Conservation (phyloP, 2,329 filamentous ascomycete genomes). For the Karstenula rhodostoma region DNA sequence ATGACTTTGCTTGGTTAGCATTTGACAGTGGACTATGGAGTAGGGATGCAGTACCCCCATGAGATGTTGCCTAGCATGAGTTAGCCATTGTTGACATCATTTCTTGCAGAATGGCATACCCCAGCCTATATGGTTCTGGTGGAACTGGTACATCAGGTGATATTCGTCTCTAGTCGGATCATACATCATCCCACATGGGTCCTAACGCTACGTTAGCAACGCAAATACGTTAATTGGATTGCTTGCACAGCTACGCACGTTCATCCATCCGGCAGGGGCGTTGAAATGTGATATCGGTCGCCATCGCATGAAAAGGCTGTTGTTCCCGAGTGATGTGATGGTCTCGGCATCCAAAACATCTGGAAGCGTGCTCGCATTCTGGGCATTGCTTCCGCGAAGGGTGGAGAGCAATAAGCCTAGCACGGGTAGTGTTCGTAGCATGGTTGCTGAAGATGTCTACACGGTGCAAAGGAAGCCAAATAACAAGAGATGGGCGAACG, state of each 20-base stretch:
- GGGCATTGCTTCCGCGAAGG: constrained; percentile 27
- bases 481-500: not conserved
- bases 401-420: constrained; percentile 37
- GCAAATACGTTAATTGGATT: too few relatives aligned
- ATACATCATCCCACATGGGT: constrained; percentile 61
- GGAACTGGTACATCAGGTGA: constrained; percentile 64
- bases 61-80: constrained; percentile 49
- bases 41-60: constrained; percentile 35
- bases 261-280: constrained; percentile 60
- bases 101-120: constrained; percentile 30
- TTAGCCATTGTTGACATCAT: constrained; percentile 9
- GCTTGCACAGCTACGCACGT: constrained; percentile 34
- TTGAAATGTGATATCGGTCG: constrained; percentile 56
- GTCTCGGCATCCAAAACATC: constrained; percentile 38
- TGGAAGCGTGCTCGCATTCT: constrained; percentile 29
- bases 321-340: constrained; percentile 52
- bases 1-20: constrained; percentile 55
- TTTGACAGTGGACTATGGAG: constrained; percentile 31
- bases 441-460: constrained; percentile 8
- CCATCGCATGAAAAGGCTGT: constrained; percentile 60
- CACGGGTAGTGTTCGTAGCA: constrained; percentile 33
- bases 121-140: constrained; percentile 58
- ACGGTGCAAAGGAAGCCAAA: not conserved
- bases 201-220: constrained; percentile 37
- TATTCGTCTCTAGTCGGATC: constrained; percentile 58